Percentiles rank a stretch among this genome's conserved stretches.
Evolutionary conservation across 1,284 basidiomycete species (phyloP).

Genomic region (Cryptococcus depauperatus): DNA sequence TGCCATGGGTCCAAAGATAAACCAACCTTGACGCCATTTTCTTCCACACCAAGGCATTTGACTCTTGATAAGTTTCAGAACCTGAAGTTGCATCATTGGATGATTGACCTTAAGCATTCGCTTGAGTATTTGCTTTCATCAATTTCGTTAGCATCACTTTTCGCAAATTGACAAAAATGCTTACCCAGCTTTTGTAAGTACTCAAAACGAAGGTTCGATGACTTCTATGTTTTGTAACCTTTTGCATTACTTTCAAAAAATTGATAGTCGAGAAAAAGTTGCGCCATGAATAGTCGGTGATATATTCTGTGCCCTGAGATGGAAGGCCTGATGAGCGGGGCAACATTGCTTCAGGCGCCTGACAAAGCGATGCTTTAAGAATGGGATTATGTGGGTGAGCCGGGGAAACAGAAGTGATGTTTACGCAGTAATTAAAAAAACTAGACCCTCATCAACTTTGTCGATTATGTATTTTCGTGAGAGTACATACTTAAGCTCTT

Average conservation of each 20-base stretch:
- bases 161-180: constrained; percentile 28
- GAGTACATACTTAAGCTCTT: constrained; percentile 66
- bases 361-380: no score
- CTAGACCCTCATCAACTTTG: constrained; percentile 45
- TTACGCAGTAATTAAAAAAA: constrained; percentile 90
- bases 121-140: constrained; percentile 79
- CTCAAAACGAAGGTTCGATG: constrained; percentile 94
- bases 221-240: constrained; percentile 87
- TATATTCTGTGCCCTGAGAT: constrained; percentile 72
- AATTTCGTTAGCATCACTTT: background rate
- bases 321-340: background rate
- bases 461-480: constrained; percentile 11
- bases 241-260: constrained; percentile 96
- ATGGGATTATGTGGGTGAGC: no score
- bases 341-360: no score
- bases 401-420: no score
- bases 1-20: constrained; percentile 7
- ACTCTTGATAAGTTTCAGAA: constrained; percentile 97
- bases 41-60: constrained; percentile 97
- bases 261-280: constrained; percentile 99
- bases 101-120: constrained; percentile 89
- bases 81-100: constrained; percentile 85
- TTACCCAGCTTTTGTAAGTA: constrained; percentile 94
- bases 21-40: constrained; percentile 92
- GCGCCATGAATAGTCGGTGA: constrained; percentile 93